phyloP scores from a whole-genome alignment of 371 early-diverging fungal species.

The Mucor velutinosus region DNA sequence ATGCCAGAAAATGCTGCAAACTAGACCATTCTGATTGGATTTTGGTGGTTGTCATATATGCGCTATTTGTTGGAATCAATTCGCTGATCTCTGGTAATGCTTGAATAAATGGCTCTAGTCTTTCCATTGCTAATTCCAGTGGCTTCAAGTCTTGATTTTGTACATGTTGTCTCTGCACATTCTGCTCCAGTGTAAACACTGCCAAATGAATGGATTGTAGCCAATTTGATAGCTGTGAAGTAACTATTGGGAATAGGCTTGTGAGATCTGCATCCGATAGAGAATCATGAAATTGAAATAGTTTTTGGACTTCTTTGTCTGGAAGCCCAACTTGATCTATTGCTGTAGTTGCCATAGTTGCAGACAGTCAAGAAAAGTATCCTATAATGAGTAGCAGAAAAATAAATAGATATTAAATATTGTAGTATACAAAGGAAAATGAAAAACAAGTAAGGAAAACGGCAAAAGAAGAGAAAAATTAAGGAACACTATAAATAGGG shows the following conservation, averaged over 20 bases:
- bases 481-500: constrained; percentile 1
- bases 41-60: constrained; percentile 40
- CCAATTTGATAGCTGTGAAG: constrained; percentile 41
- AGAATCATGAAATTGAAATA: constrained; percentile 39
- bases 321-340: constrained; percentile 24
- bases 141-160: constrained; percentile 4
- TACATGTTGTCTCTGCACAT: constrained; percentile 2
- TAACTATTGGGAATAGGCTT: constrained; percentile 36
- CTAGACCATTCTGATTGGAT: constrained; percentile 55
- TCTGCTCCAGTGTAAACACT: constrained; percentile 42
- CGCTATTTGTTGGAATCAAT: constrained; percentile 37
- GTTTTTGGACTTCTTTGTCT: constrained; percentile 32
- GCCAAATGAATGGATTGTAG: constrained; percentile 41
- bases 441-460: not conserved
- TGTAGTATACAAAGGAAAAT: not conserved
- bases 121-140: constrained; percentile 45
- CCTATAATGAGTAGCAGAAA: not conserved
- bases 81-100: constrained; percentile 50
- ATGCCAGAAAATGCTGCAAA: constrained; percentile 43
- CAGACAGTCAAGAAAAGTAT: constrained; percentile 3
- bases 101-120: constrained; percentile 54
- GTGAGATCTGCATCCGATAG: constrained; percentile 40
- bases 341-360: constrained; percentile 3
- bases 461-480: not conserved
- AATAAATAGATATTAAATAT: not conserved